Evolutionary conservation across 768 basidiomycete species (phyloP), one percentile per base, ranked within the genome.

Genomic region (Inosperma sp.): DNA sequence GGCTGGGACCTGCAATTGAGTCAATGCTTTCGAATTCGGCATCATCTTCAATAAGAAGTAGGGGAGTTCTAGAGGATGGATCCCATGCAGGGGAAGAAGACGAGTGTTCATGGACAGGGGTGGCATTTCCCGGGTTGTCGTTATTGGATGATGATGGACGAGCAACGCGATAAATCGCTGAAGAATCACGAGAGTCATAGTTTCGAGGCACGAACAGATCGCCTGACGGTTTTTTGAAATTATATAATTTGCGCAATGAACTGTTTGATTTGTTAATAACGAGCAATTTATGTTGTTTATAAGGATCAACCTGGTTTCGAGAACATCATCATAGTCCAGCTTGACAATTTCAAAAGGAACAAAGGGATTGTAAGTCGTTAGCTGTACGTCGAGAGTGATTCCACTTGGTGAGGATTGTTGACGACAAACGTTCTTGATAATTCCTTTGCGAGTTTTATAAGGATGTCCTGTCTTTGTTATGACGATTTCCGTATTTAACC

Each of bases 301-400:
- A 4, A 34, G 19, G 17, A 45, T 13, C 9, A 25, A 49, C 48
- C 35, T 37, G n/a, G 29, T 23, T 5, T 49, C 50, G 12, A 52
- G n/a, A 3, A 55, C 29, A 17, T 49, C 49, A 17, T 57, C 45
- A 14, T 48, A 52, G 39, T 54, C 49, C n/a, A 52, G 19, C n/a
- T 7, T 16, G 9, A 54, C 21, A 33, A 27, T 40, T 17, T 30
- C 17, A 27, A 55, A 52, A 16, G 52, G 52, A n/a, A n/a, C 17
- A 7, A 33, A 40, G 19, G 33, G 25, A 17, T 34, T n/a, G 23
- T 16, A 41, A n/a, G 25, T 6, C 9, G 21, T 25, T 3, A 47
- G 26, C 29, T 55, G 49, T 23, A 55, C 10, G 12, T 33, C 27
- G 3, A 55, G 12, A 26, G n/a, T 49, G 12, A 55, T 25, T n/a